Base-by-base conservation (phyloP, 1,139 yeast species). In the Candida freyschussii region DNA sequence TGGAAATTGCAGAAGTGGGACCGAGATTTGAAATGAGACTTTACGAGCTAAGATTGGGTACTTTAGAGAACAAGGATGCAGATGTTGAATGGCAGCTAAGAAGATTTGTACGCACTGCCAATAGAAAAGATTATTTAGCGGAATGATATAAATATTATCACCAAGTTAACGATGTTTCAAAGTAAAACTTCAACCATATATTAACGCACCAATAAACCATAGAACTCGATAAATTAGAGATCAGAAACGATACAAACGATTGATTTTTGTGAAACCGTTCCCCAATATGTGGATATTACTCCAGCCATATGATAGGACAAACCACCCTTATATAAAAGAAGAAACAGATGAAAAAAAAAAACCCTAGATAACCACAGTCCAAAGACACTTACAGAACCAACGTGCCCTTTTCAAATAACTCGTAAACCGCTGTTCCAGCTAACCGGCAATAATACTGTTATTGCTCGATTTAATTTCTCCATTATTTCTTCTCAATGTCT, bases 21-120 rank as follows among this genome's bases (percentile, higher is more conserved):
- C 99, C 99, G n/a, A 67, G 99, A 41, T 91, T 91, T 52, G 98
- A 93, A 61, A 87, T 91, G 97, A 76, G 87, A 56, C 63, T 91
- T 43, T 91, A 78, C 55, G 96, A 91, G 56, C 65, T 93, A 43
- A 75, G 80, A 53, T 67, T 93, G 47, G 97, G 99, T 4, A 84
- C 95, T 31, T 65, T 91, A 43, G 98, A 91, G 51, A 86, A 89
- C 57, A 84, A 84, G 62, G 97, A 93, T 59, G 96, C 96, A n/a
- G 98, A 91, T 53, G 78, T 86, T 19, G 99, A 91, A 60, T 91
- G 98, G 98, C 86, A 85, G 64, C 66, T 85, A 50, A 75, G 95
- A 59, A 78, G 96, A 50, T 91, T 89, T 52, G 86, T 87, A 33
- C 74, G 97, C 56, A 91, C 98, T 20, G 97, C 95, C 16, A 87